Evolutionary conservation across 352 stramenopile species (phyloP), one percentile per base, ranked within the genome.

Genomic region (Phytopythium helicoides): DNA sequence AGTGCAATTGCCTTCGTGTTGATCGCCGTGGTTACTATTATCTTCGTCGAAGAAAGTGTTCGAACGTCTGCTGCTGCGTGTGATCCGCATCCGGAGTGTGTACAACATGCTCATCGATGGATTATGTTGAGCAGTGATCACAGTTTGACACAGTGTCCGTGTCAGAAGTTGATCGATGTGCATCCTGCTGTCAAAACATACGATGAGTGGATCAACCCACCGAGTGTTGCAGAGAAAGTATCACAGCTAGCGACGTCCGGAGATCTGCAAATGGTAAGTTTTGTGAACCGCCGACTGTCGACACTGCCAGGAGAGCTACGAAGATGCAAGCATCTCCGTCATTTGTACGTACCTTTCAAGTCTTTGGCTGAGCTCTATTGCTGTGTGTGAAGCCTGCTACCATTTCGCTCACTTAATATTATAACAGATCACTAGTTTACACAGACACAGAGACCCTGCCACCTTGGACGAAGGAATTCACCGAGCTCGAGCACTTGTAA

Each of bases 351-450:
- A 9, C 11, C 12, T 6, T 19, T 2, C 3, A 19, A n/a, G n/a
- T n/a, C 9, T 42, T 19, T 28, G 16, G 39, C 1, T 35, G n/a
- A 9, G 22, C 33, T n/a, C n/a, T n/a, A n/a, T n/a, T n/a, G n/a
- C n/a, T n/a, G 9, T 57, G 52, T 34, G 9, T 33, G 9, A 33
- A 33, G 5, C 28, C 5, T 33, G 28, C 9, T 33, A 33, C 28
- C 28, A 33, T 33, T 5, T 9, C 28, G 5, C 28, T 9, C 9
- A 10, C 28, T 33, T 5, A 33, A 33, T n/a, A n/a, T n/a, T n/a
- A n/a, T 33, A 9, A 33, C 33, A 83, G 69, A 14, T 65, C 73
- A 0, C 51, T 84, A 14, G 58, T 74, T 3, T 76, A 83, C 46
- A 74, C 69, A 0, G 60, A 78, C 36, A 83, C 62, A 0, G 26